These are phyloP conservation scores for Talaromyces thailandensis DNA, from an alignment of 495 filamentous ascomycete species.

Conservation along the genomic window DNA sequence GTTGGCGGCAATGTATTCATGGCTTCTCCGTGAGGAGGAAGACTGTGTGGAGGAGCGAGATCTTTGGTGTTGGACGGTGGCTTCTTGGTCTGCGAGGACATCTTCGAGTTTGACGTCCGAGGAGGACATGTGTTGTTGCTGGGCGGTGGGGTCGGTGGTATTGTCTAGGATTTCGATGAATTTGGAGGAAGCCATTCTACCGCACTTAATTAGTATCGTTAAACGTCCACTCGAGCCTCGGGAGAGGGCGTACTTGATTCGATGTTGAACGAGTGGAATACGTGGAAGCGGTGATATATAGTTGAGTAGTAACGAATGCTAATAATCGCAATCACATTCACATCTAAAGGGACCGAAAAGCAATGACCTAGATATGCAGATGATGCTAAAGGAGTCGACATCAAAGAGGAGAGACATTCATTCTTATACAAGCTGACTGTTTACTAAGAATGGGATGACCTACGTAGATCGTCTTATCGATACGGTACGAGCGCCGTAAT, in stretches of 20 bases:
- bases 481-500: neutral
- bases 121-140: constrained; percentile 24
- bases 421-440: neutral
- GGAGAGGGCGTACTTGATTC: neutral
- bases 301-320: neutral
- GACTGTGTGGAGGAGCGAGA: constrained; percentile 32
- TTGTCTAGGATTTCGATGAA: constrained; percentile 40
- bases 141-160: constrained; percentile 11
- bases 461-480: neutral
- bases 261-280: neutral
- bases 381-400: neutral
- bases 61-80: constrained; percentile 20
- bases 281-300: neutral
- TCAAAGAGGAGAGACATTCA: neutral
- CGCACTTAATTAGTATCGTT: neutral
- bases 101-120: constrained; percentile 41
- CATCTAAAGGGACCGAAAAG: neutral
- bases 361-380: neutral
- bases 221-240: too few species aligned
- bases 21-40: constrained; percentile 25
- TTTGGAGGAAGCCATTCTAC: constrained; percentile 17
- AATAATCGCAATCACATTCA: neutral
- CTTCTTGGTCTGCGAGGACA: constrained; percentile 38
- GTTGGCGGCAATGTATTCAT: constrained; percentile 21
- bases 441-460: neutral